Base-by-base conservation (phyloP, 2,329 filamentous ascomycete species). In the Fusarium protoensiforme region DNA sequence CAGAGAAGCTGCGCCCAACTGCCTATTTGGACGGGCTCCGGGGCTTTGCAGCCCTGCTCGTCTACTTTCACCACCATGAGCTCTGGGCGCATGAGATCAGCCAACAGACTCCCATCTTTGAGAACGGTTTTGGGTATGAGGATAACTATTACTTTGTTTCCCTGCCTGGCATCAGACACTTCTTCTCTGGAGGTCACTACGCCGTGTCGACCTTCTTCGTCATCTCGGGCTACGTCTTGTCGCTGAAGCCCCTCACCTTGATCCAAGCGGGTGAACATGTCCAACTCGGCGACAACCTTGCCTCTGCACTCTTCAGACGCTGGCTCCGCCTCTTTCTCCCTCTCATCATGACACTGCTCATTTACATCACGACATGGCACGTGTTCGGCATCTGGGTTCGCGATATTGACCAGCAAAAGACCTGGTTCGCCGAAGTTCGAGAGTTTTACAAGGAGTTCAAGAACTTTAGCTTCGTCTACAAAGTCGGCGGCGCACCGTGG, bases 381-480 rank as follows among this genome's bases (percentile, higher is more conserved):
- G 69, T 87, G 0, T 85, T 90, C 39, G 85, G 85, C 7, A 81
- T 88, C 64, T 85, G 83, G 79, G 81, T 82, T 8, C 66, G 83
- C 8, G 81, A 83, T 14, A 80, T 80, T 24, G 79, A 82, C 16
- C 79, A 81, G 13, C 80, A 87, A 67, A 71, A 71, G 6, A 87
- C 73, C 35, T 85, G 86, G 74, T 68, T 78, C 9, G 85, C 85
- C 13, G 89, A 91, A 74, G 68, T 90, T 2, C 88, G 86, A 82
- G 73, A 79, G 7, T 84, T 86, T 75, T 87, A 87, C 71, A 67
- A 78, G 68, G 89, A 93, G 78, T 84, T 89, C 78, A 93, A 93
- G 78, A 92, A 92, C 79, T 93, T 91, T 82, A 93, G 87, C 80
- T 93, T 91, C 78, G 78, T 92, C 41, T 93, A 90, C 81, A 87